Evolutionary conservation across 257 asterid genomes (phyloP).

Genomic region (Mitragyna speciosa): DNA sequence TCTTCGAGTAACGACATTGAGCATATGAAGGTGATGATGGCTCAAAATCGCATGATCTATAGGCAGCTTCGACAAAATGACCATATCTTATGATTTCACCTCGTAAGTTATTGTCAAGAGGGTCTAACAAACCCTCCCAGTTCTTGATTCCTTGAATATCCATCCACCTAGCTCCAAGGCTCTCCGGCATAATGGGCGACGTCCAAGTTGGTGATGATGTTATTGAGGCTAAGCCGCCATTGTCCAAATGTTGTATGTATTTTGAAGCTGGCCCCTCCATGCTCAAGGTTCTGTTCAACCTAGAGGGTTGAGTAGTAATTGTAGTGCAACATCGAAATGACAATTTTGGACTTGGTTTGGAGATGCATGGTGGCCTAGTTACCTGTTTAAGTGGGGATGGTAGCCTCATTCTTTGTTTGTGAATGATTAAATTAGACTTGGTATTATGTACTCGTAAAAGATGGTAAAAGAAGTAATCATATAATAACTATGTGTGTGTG

Average conservation of each 20-base stretch:
- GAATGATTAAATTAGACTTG: background rate
- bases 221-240: background rate
- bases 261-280: conserved; percentile 16
- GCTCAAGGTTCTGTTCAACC: conserved; percentile 17
- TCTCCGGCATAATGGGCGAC: conserved; percentile 5
- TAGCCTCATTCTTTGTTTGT: conserved; percentile 41
- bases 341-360: conserved; percentile 17
- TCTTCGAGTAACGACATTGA: conserved; percentile 48
- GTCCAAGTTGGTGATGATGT: conserved; percentile 2
- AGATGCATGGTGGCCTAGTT: conserved; percentile 46
- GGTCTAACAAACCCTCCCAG: conserved; percentile 86
- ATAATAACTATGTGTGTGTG: background rate
- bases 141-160: conserved; percentile 67
- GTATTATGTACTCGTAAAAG: background rate
- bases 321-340: conserved; percentile 10
- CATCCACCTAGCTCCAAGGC: conserved; percentile 53
- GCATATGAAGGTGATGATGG: conserved; percentile 55
- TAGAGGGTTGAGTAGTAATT: conserved; percentile 2
- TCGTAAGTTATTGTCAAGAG: conserved; percentile 66
- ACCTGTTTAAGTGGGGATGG: conserved; percentile 24
- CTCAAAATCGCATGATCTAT: conserved; percentile 58
- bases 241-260: conserved; percentile 4
- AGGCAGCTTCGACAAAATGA: conserved; percentile 67
- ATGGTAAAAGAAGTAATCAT: background rate
- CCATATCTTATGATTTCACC: conserved; percentile 75